These are phyloP conservation scores for Musa schizocarpa DNA, from an alignment of 176 grass and related monocot genomes.

Conservation along the genomic window DNA sequence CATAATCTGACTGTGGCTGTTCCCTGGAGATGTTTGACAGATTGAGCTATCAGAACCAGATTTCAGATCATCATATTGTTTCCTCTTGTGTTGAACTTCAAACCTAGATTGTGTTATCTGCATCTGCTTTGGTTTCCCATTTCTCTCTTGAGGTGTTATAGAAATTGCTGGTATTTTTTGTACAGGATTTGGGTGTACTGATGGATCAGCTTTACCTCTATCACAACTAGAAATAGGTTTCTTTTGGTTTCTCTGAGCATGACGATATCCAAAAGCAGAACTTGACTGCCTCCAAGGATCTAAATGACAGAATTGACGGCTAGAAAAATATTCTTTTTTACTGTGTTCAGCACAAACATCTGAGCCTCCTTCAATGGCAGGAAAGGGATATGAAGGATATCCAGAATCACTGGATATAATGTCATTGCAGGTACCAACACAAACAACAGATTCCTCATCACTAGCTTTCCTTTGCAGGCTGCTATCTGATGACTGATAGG, in stretches of 20 bases:
- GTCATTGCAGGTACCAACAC: slow-evolving; percentile 37
- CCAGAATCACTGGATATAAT: slow-evolving; percentile 35
- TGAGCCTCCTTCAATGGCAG: slow-evolving; percentile 25
- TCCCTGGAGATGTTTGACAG: neutral
- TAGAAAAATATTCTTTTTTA: neutral
- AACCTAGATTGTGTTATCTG: neutral
- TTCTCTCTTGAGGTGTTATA: neutral
- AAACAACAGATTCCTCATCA: slow-evolving; percentile 30
- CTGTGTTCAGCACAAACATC: slow-evolving; percentile 22
- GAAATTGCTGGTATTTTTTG: neutral
- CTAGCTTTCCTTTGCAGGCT: slow-evolving; percentile 26
- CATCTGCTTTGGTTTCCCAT: neutral
- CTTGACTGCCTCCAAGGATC: neutral
- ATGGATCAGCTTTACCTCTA: neutral
- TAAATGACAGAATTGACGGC: neutral
- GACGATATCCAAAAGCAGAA: neutral
- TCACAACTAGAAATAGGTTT: neutral
- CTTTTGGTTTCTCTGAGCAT: neutral
- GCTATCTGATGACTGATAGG: slow-evolving; percentile 28
- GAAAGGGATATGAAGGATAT: slow-evolving; percentile 29
- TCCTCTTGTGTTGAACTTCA: neutral
- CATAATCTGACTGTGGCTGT: neutral
- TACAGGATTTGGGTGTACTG: neutral
- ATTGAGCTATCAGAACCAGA: neutral
- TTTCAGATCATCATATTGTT: neutral